phyloP scores from a whole-genome alignment of 2,329 filamentous ascomycete genomes.

The Penicillium glabrum region DNA sequence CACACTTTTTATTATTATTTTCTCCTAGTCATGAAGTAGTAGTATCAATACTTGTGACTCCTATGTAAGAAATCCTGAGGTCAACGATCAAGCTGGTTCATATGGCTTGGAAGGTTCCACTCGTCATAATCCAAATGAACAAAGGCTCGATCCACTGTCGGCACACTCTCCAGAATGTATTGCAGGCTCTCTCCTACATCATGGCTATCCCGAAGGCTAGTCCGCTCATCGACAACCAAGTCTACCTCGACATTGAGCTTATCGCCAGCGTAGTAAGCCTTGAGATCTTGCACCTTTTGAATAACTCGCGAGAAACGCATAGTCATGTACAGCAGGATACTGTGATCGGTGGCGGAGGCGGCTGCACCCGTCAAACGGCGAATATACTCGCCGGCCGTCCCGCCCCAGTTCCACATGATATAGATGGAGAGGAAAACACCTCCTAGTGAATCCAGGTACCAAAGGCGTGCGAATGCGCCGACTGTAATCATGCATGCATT shows the following conservation, averaged over 20 bases:
- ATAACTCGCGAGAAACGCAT: slow-evolving; percentile 93
- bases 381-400: slow-evolving; percentile 62
- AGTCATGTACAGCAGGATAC: slow-evolving; percentile 82
- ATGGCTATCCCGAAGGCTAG: slow-evolving; percentile 58
- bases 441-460: slow-evolving; percentile 63
- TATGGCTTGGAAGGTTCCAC: slow-evolving; percentile 46
- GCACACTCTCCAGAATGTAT: slow-evolving; percentile 58
- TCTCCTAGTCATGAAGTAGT: neutral
- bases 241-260: slow-evolving; percentile 64
- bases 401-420: slow-evolving; percentile 62
- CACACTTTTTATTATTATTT: neutral
- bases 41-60: neutral
- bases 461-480: slow-evolving; percentile 42
- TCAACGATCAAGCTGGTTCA: slow-evolving; percentile 31
- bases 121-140: slow-evolving; percentile 51
- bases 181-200: slow-evolving; percentile 62
- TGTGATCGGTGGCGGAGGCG: slow-evolving; percentile 63
- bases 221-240: slow-evolving; percentile 58
- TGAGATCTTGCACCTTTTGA: slow-evolving; percentile 61
- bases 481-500: slow-evolving; percentile 18
- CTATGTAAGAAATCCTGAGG: neutral
- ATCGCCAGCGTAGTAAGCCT: slow-evolving; percentile 63
- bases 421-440: slow-evolving; percentile 61
- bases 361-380: slow-evolving; percentile 62
- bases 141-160: slow-evolving; percentile 47